A percentile compares a stretch with the other conserved stretches of the same genome.
These are phyloP conservation scores for Penstemon eatonii DNA, from an alignment of 257 asterid genomes.

Conservation along the genomic window DNA sequence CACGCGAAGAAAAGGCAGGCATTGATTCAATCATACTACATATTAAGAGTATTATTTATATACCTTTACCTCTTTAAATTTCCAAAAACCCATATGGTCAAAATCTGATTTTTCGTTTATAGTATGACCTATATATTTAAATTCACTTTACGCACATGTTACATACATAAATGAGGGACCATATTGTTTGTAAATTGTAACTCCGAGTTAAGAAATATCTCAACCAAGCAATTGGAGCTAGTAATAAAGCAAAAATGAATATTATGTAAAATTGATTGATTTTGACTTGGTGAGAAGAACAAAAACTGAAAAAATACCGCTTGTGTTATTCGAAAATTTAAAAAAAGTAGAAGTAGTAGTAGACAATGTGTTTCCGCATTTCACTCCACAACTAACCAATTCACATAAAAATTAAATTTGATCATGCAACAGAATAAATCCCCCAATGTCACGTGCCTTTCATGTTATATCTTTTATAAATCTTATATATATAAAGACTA, in stretches of 20 bases:
- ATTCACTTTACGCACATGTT: conserved; percentile 26
- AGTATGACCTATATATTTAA: background rate
- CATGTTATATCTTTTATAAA: background rate
- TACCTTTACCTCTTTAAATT: background rate
- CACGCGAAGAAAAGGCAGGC: background rate
- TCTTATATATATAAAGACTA: background rate
- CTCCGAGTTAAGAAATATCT: too few relatives aligned
- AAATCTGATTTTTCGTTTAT: conserved; percentile 13
- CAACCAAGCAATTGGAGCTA: background rate
- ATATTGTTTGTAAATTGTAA: background rate
- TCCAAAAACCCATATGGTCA: background rate
- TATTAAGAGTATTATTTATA: too few relatives aligned
- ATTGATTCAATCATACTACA: too few relatives aligned
- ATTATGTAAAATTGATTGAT: background rate
- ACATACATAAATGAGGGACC: background rate
- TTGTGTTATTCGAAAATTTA: background rate
- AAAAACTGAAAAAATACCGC: background rate
- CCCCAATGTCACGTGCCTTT: background rate
- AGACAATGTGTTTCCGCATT: background rate
- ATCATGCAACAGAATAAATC: background rate
- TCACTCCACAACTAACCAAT: background rate
- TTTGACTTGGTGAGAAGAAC: too few relatives aligned
- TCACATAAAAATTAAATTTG: background rate
- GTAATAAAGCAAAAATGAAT: background rate
- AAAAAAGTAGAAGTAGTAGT: background rate